A percentile compares a stretch with the other conserved stretches of the same genome.
Evolutionary conservation across 2,329 filamentous ascomycete genomes (phyloP).

Genomic region (Ceratocystis variospora): DNA sequence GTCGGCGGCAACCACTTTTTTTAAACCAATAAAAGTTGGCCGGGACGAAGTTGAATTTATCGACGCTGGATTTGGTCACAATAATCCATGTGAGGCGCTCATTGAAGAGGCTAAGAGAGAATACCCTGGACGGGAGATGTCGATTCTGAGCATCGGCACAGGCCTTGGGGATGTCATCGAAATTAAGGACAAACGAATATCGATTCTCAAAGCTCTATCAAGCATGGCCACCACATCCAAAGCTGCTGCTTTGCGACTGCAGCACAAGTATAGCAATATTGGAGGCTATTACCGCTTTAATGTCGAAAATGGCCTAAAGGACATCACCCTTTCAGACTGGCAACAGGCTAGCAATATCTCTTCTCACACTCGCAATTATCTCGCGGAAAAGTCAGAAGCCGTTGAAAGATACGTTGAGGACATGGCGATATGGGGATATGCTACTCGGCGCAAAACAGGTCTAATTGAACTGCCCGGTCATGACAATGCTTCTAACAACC

Average conservation of each 20-base stretch:
- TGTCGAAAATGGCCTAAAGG: constrained; percentile 23
- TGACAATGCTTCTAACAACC: too few species aligned
- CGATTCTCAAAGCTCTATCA: background rate
- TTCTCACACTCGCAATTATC: constrained; percentile 21
- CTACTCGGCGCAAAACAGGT: too few species aligned
- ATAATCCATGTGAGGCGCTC: constrained; percentile 26
- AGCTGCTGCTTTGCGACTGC: background rate
- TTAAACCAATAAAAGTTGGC: constrained; percentile 24
- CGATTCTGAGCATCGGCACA: constrained; percentile 24
- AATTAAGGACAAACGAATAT: constrained; percentile 18
- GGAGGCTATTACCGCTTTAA: constrained; percentile 23
- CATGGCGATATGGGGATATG: too few species aligned
- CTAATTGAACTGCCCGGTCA: too few species aligned
- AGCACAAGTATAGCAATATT: constrained; percentile 20
- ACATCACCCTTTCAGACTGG: constrained; percentile 24
- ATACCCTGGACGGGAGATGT: constrained; percentile 20
- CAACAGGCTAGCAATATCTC: constrained; percentile 22
- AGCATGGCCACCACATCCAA: background rate
- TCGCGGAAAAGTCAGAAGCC: background rate
- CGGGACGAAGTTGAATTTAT: constrained; percentile 24
- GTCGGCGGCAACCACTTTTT: constrained; percentile 24
- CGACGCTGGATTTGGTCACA: constrained; percentile 25
- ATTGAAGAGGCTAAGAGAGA: constrained; percentile 23
- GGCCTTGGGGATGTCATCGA: constrained; percentile 22
- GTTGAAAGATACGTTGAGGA: too few species aligned